A percentile compares a stretch with the other conserved stretches of the same genome.
Conservation (phyloP, 805 yeast species). For the Kuraishia cidri region DNA sequence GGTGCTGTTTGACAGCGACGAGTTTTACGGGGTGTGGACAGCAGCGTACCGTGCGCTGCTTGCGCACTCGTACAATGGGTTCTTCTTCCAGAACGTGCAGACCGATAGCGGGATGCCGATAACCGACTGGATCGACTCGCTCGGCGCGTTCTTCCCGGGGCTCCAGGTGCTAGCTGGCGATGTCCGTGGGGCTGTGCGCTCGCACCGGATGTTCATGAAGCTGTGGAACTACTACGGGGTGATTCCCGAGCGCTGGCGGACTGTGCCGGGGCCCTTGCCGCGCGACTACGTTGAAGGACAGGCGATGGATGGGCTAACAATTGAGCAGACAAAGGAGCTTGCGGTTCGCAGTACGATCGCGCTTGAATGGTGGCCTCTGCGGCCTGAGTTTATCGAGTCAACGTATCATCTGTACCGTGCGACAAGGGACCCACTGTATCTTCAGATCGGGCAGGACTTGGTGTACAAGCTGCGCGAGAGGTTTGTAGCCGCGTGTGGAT, state of each 20-base stretch:
- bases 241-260: conserved; percentile 86
- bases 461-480: conserved; percentile 42
- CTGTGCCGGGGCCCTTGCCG: conserved; percentile 5
- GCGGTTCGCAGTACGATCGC: conserved; percentile 29
- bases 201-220: conserved; percentile 59
- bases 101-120: conserved; percentile 37
- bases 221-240: conserved; percentile 75
- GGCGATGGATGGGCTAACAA: conserved; percentile 10
- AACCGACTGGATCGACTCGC: conserved; percentile 73
- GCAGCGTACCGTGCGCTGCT: conserved; percentile 50
- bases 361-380: conserved; percentile 84
- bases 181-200: conserved; percentile 48
- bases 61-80: conserved; percentile 38
- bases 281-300: conserved; percentile 6
- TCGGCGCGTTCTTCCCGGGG: conserved; percentile 87
- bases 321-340: conserved; percentile 12
- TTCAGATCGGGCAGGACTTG: conserved; percentile 64
- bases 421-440: conserved; percentile 76
- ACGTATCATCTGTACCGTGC: conserved; percentile 79
- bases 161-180: conserved; percentile 74
- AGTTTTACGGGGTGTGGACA: conserved; percentile 46
- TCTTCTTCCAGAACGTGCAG: conserved; percentile 51
- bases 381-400: conserved; percentile 90
- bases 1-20: conserved; percentile 58
- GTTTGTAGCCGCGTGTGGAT: conserved; percentile 66